Evolutionary conservation across 2,329 filamentous ascomycete species (phyloP).

Genomic region (Trichocomaceae sp.): DNA sequence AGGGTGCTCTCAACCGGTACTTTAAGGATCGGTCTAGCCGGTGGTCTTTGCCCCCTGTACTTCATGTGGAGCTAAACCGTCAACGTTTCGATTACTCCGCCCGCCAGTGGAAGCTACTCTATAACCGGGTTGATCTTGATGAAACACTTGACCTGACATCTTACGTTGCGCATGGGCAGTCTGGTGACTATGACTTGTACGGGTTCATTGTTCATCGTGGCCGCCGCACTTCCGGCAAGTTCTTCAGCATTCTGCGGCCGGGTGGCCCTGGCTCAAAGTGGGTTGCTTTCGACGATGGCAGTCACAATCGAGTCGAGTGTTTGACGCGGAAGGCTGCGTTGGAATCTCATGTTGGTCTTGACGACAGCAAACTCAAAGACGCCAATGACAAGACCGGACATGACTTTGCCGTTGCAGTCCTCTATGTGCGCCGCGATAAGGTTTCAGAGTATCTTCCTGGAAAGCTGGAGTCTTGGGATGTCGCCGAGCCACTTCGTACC

Average conservation of each 20-base stretch:
- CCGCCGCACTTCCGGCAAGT: slow-evolving; percentile 51
- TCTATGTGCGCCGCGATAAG: slow-evolving; percentile 51
- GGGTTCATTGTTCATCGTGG: slow-evolving; percentile 56
- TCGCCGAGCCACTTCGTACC: slow-evolving; percentile 34
- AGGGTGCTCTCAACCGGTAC: slow-evolving; percentile 30
- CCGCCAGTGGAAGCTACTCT: slow-evolving; percentile 52
- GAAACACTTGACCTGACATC: slow-evolving; percentile 46
- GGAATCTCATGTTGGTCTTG: slow-evolving; percentile 45
- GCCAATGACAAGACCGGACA: slow-evolving; percentile 38
- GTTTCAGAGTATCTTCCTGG: slow-evolving; percentile 37
- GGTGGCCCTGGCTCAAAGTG: slow-evolving; percentile 50
- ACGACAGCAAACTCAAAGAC: slow-evolving; percentile 33
- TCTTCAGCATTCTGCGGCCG: slow-evolving; percentile 55
- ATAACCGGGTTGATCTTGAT: slow-evolving; percentile 51
- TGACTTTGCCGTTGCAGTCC: slow-evolving; percentile 48
- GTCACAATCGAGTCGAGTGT: slow-evolving; percentile 51
- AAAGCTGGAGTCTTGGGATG: slow-evolving; percentile 43
- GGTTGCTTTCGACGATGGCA: slow-evolving; percentile 54
- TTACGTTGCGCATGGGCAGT: slow-evolving; percentile 28
- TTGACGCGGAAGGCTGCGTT: slow-evolving; percentile 52
- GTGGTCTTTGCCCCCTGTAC: slow-evolving; percentile 43
- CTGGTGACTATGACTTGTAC: slow-evolving; percentile 50
- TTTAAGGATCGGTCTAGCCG: slow-evolving; percentile 29
- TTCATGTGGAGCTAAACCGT: slow-evolving; percentile 52
- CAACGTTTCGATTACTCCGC: slow-evolving; percentile 50